Conservation (phyloP, 2,329 filamentous ascomycete genomes). For the Botryotinia globosa region DNA sequence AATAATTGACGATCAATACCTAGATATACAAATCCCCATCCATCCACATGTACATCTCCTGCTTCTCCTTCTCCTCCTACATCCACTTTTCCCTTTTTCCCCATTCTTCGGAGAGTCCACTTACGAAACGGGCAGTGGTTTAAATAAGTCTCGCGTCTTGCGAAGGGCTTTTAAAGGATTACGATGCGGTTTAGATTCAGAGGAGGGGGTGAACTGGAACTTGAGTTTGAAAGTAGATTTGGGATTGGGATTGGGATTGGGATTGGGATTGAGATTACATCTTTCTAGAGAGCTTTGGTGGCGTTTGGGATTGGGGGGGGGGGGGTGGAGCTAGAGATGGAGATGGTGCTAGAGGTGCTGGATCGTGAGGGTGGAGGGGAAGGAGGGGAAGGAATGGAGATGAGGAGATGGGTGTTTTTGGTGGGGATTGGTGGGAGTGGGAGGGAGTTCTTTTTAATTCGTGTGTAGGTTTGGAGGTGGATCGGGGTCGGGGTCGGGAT, state of each 20-base stretch:
- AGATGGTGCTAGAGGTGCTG: not conserved
- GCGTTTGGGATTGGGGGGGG: no score
- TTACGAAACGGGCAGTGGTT: fast-evolving
- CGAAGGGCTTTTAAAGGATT: not conserved
- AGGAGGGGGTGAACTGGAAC: not conserved
- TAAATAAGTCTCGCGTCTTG: not conserved
- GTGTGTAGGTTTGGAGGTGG: no score
- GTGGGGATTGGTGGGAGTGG: no score
- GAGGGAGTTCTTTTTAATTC: not conserved
- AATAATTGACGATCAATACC: not conserved
- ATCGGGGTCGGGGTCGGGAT: no score
- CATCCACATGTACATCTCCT: not conserved
- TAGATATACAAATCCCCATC: not conserved
- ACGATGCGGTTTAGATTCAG: not conserved
- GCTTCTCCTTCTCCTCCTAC: no score
- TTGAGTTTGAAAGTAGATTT: no score
- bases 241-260: no score
- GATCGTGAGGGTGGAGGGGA: not conserved
- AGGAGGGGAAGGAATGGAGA: no score
- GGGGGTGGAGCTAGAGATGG: not conserved
- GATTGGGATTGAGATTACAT: no score
- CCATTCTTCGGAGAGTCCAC: not conserved
- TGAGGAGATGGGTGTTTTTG: no score
- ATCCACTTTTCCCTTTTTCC: no score
- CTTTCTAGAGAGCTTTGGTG: no score